Evolutionary conservation across 805 yeast genomes (phyloP).

Genomic region (Limtongozyma cylindracea): DNA sequence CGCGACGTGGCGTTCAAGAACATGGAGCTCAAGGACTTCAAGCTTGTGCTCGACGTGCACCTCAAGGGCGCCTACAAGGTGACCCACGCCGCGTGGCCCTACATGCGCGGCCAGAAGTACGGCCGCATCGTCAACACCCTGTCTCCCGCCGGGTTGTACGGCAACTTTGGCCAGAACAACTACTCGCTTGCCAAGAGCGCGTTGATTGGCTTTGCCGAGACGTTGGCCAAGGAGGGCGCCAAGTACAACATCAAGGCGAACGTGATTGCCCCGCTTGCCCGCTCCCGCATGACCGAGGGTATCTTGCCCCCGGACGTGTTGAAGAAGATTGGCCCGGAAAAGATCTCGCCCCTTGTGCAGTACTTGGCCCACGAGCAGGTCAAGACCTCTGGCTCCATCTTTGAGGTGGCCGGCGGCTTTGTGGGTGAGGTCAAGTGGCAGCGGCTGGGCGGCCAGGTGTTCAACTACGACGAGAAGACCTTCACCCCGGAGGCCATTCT

Average conservation of each 20-base stretch:
- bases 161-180: conserved; percentile 92
- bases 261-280: conserved; percentile 84
- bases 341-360: conserved; percentile 77
- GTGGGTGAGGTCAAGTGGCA: conserved; percentile 89
- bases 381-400: conserved; percentile 47
- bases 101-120: conserved; percentile 57
- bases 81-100: conserved; percentile 81
- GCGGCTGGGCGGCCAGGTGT: conserved; percentile 65
- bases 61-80: conserved; percentile 72
- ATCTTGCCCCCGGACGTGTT: conserved; percentile 69
- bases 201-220: conserved; percentile 76
- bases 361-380: conserved; percentile 43
- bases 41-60: conserved; percentile 66
- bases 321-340: conserved; percentile 62
- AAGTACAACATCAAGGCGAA: conserved; percentile 67
- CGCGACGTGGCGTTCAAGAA: conserved; percentile 74
- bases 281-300: conserved; percentile 88
- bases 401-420: conserved; percentile 88
- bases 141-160: conserved; percentile 92
- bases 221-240: conserved; percentile 83
- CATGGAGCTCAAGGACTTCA: conserved; percentile 62
- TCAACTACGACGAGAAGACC: conserved; percentile 50
- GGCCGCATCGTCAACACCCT: conserved; percentile 89
- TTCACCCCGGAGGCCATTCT: conserved; percentile 76
- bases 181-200: conserved; percentile 87